phyloP scores from a whole-genome alignment of 768 basidiomycete genomes.

The Dioszegia crocea region DNA sequence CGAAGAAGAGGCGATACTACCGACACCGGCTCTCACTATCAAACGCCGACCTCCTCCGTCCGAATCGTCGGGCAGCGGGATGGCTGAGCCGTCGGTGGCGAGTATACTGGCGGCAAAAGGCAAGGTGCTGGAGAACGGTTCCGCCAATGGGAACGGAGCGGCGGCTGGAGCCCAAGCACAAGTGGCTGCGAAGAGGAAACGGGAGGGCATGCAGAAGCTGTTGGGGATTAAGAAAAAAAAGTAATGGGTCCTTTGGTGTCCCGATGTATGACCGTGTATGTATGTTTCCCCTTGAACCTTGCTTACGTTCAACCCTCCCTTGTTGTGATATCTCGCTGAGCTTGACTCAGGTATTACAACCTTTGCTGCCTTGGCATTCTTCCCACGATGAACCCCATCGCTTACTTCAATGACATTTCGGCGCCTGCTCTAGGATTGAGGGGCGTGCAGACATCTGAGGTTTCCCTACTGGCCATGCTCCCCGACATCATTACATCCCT shows the following conservation, averaged over 20 bases:
- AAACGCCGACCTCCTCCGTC: slow-evolving; percentile 33
- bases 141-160: neutral
- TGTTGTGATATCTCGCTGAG: neutral
- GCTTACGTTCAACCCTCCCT: neutral
- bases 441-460: neutral
- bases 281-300: no score
- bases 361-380: neutral
- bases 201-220: slow-evolving; percentile 38
- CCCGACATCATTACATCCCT: neutral
- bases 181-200: slow-evolving; percentile 30
- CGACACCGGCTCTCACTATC: slow-evolving; percentile 38
- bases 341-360: neutral
- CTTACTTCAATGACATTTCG: neutral
- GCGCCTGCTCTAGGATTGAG: neutral
- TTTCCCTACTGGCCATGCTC: neutral
- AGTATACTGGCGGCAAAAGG: slow-evolving; percentile 45
- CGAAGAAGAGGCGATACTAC: slow-evolving; percentile 14
- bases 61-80: slow-evolving; percentile 4
- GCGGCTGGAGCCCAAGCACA: slow-evolving; percentile 7
- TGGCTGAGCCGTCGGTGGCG: slow-evolving; percentile 41
- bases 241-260: slow-evolving; percentile 3
- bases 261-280: slow-evolving; percentile 5
- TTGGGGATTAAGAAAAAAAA: slow-evolving; percentile 46
- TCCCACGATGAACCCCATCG: neutral
- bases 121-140: slow-evolving; percentile 24